Evolutionary conservation across 352 stramenopile genomes (phyloP), one percentile per base, ranked within the genome.

Genomic region (Phytopythium cucurbitacearum): DNA sequence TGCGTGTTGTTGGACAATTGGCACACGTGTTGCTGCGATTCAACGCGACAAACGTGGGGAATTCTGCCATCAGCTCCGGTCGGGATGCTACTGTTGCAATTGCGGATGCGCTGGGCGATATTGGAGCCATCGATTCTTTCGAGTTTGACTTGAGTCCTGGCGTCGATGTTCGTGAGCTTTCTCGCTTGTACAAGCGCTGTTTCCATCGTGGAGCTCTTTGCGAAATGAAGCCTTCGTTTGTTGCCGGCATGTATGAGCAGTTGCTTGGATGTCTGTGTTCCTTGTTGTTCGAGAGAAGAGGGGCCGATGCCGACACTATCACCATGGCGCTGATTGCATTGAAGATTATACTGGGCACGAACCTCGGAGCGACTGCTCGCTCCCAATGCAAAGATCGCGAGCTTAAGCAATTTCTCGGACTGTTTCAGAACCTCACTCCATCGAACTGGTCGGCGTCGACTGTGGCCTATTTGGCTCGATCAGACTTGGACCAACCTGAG

Each of bases 131-230:
- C 28, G 72, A 89, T 61, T 51, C 63, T 1, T 69, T 70, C 40
- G 67, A 80, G 15, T 84, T 85, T 42, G 70, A 91, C n/a, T 49
- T 92, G 34, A 90, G 67, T 35, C 71, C 69, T 40, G 76, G 71
- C 33, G 53, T 75, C 32, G 56, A 89, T 16, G 53, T 60, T 10
- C 64, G 69, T 6, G 62, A 84, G 41, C 59, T 91, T 13, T 79
- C 63, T 11, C 71, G 67, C 1, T 61, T 90, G 12, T 87, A 86
- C 56, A 64, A 70, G 28, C 57, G 59, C 12, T 70, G 80, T 32
- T 91, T 93, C 52, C 67, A 71, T 40, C 73, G 82, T 12, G 70
- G 74, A 9, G 65, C 80, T 5, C 58, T 93, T 0, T 56, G 62
- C 53, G 76, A 89, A 40, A 83, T 56, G 0, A 79, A 74, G n/a